Base-by-base conservation (phyloP, 441 rosid species). In the Flueggea neowawraea region DNA sequence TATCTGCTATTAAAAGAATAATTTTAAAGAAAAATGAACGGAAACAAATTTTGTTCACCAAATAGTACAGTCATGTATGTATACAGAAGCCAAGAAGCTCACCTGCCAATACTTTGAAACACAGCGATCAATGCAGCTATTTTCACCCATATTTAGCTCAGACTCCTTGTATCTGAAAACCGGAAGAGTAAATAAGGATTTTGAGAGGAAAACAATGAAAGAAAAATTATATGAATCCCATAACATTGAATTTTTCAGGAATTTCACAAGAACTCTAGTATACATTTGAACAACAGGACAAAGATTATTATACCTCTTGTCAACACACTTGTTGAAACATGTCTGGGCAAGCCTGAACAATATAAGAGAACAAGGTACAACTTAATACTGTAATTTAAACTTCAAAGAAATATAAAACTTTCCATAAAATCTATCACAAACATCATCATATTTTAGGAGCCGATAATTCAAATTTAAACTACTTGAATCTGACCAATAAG, bases 61-160 rank as follows among this genome's bases (percentile, higher is more conserved):
- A 22, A 22, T 51, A n/a, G 8, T 17, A 36, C 41, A 36, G 41
- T 36, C 9, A 36, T 36, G 41, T 36, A 36, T 36, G 41, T 36
- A 36, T 36, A 36, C 41, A 50, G 28, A 33, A 11, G 14, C 11
- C 9, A 17, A 50, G 50, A 45, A 57, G 61, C 67, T 13, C 78
- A 95, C 99, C 93, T 82, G 93, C 94, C 94, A 88, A 77, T 95
- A 95, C 63, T 91, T 91, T 47, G 97, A 84, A 74, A 88, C 98
- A 73, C 98, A 95, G 56, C 99, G 96, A 70, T 95, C 98, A 50
- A 95, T 90, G 90, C 99, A 95, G 63, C 91, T 95, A 65, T 90
- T 95, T 80, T 95, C 98, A 54, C 97, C 99, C 98, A 90, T 91
- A 80, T 90, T 95, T 60, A 95, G 82, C 79, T 95, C 99, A 33